Percentiles rank a stretch among this genome's conserved stretches.
phyloP scores from a whole-genome alignment of 768 basidiomycete species.

The Mycena rebaudengoi region DNA sequence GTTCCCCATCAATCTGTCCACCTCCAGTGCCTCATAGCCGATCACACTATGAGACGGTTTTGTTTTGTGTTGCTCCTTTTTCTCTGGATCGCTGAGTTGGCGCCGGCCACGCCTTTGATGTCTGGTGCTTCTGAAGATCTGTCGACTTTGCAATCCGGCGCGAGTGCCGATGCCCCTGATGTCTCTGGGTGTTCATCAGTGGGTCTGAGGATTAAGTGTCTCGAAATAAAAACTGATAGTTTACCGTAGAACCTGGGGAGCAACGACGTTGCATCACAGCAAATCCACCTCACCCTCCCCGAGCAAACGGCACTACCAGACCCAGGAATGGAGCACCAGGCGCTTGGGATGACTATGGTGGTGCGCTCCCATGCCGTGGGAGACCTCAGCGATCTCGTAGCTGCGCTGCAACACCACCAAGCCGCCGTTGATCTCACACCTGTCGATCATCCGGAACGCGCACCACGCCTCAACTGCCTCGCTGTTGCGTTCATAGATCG shows the following conservation, averaged over 20 bases:
- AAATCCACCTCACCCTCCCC: background rate
- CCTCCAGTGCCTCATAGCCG: too few species aligned
- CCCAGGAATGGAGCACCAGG: background rate
- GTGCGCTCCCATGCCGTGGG: background rate
- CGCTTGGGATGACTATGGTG: background rate
- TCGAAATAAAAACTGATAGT: background rate
- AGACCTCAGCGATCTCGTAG: background rate
- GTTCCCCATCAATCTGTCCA: too few species aligned
- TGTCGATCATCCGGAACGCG: background rate
- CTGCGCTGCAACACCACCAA: background rate
- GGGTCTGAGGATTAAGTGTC: background rate
- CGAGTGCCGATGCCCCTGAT: background rate
- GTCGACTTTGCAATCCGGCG: background rate
- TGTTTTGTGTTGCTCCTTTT: background rate
- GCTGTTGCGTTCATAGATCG: background rate
- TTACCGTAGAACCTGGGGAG: background rate
- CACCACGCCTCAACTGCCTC: background rate
- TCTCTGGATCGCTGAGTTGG: background rate
- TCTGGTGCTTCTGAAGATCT: background rate
- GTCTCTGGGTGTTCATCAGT: background rate
- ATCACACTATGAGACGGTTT: background rate
- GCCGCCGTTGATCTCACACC: background rate
- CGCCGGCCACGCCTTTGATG: background rate
- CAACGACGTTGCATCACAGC: background rate
- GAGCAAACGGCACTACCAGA: background rate